Percentiles rank a stretch among this genome's conserved stretches.
These are phyloP conservation scores for Neospermospora avenae DNA, from an alignment of 2,329 filamentous ascomycete genomes.

Conservation along the genomic window DNA sequence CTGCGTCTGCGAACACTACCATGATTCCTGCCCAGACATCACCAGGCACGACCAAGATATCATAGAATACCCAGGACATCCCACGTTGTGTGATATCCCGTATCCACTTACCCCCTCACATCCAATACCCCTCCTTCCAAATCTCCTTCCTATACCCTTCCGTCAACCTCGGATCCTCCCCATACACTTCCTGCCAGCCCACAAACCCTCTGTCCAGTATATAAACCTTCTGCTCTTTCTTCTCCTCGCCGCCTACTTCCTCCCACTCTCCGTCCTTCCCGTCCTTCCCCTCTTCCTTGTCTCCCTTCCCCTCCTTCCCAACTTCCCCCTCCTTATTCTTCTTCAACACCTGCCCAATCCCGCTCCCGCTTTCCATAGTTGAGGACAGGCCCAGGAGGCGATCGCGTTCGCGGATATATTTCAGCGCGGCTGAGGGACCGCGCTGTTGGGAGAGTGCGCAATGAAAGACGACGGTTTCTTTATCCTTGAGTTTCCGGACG, in stretches of 20 bases:
- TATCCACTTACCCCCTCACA: conserved; percentile 5
- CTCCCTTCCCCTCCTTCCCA: conserved; percentile 28
- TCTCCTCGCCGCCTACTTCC: conserved; percentile 30
- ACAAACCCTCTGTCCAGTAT: conserved; percentile 83
- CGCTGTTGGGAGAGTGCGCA: conserved; percentile 89
- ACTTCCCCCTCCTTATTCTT: conserved; percentile 21
- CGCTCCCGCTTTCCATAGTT: conserved; percentile 19
- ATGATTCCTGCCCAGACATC: not conserved
- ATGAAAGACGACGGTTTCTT: conserved; percentile 88
- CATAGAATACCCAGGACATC: not conserved
- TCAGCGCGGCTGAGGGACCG: conserved; percentile 78
- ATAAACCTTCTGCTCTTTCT: conserved; percentile 64
- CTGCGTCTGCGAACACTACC: too few species aligned
- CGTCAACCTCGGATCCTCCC: conserved; percentile 74
- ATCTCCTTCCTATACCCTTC: conserved; percentile 82
- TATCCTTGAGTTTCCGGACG: conserved; percentile 71
- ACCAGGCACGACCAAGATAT: not conserved
- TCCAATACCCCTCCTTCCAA: conserved; percentile 52
- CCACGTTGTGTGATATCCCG: not conserved
- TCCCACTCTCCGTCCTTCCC: conserved; percentile 33
- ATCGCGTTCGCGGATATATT: conserved; percentile 71
- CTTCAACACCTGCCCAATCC: conserved; percentile 21
- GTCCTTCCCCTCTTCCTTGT: conserved; percentile 34
- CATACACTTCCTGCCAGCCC: conserved; percentile 84
- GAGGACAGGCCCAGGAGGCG: conserved; percentile 37